Evolutionary conservation across 495 filamentous ascomycete genomes (phyloP).

Genomic region (Zalerion maritima): DNA sequence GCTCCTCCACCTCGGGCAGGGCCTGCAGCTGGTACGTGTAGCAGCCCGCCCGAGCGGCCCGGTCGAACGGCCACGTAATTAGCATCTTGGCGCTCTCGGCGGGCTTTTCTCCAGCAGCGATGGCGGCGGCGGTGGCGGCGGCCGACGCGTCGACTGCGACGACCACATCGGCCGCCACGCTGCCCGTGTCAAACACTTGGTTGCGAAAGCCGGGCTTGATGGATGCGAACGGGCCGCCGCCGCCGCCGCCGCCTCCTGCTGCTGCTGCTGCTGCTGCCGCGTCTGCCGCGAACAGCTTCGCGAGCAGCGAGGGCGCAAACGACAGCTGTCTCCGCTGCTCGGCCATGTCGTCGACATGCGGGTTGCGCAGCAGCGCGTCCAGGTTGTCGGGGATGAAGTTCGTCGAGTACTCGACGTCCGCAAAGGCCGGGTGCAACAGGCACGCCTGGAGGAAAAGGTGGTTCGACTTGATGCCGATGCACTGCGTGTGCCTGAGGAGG

Average conservation of each 20-base stretch:
- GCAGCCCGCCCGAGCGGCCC: too few relatives aligned
- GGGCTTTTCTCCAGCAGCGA: too few relatives aligned
- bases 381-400: not conserved
- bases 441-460: conserved; percentile 1
- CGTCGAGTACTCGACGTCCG: not conserved
- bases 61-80: too few relatives aligned
- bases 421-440: not conserved
- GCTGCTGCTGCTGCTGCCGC: not conserved
- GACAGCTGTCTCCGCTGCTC: conserved; percentile 1
- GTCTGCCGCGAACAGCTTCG: too few relatives aligned
- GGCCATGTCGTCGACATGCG: not conserved
- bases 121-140: too few relatives aligned
- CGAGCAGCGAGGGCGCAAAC: conserved; percentile 3
- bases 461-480: conserved; percentile 4
- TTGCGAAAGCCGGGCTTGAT: conserved; percentile 1
- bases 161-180: too few relatives aligned
- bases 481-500: not conserved
- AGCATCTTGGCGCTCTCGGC: too few relatives aligned
- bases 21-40: too few relatives aligned
- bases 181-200: too few relatives aligned
- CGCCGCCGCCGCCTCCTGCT: not conserved
- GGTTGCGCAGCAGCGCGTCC: not conserved
- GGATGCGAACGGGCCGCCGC: not conserved
- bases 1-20: too few relatives aligned
- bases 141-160: too few relatives aligned